These are phyloP conservation scores for Tylopilus sp. DNA, from an alignment of 768 basidiomycete species.

Conservation along the genomic window DNA sequence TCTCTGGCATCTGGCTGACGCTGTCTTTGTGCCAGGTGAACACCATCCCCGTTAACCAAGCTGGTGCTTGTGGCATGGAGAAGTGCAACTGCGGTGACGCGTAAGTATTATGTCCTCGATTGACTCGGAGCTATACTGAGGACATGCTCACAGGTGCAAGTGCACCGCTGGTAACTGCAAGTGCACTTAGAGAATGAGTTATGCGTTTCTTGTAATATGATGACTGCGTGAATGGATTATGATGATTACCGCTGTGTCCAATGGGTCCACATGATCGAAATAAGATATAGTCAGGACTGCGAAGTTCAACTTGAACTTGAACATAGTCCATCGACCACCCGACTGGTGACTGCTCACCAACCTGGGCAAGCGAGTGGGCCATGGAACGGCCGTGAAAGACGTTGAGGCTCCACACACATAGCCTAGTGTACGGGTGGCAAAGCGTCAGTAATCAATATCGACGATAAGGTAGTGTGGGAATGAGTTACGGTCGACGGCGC, in stretches of 20 bases:
- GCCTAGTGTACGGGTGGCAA: background rate
- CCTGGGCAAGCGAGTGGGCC: conserved; percentile 32
- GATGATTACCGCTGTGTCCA: no score
- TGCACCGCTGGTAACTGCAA: conserved; percentile 3
- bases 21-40: conserved; percentile 1
- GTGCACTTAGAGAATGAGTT: background rate
- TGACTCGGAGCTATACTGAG: background rate
- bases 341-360: conserved; percentile 71
- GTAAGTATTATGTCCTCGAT: background rate
- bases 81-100: conserved; percentile 9
- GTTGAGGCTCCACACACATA: conserved; percentile 1
- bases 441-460: conserved; percentile 3
- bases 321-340: conserved; percentile 71
- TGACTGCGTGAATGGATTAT: no score
- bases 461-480: no score
- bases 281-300: no score
- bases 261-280: no score
- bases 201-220: no score
- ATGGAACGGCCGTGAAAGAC: background rate
- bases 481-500: no score
- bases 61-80: conserved; percentile 2
- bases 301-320: no score
- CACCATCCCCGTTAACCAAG: conserved; percentile 16
- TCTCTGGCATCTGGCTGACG: background rate
- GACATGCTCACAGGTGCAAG: conserved; percentile 9